Evolutionary conservation across 2,329 filamentous ascomycete species (phyloP), one percentile per base, ranked within the genome.

Genomic region (Colletotrichum melonis): DNA sequence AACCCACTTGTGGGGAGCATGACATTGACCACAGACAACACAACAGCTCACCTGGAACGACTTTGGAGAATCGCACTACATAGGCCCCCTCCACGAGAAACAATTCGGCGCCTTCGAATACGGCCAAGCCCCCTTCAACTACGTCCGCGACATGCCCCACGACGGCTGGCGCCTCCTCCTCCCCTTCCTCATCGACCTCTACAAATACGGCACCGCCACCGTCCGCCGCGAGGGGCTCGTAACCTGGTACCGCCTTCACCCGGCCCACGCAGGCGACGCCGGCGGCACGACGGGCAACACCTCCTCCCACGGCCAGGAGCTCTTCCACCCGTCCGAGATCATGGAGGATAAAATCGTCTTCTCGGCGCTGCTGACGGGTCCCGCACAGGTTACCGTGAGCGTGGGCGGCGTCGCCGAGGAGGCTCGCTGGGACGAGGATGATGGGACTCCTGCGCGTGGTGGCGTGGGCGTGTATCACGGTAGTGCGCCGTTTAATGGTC

Each of bases 11-110:
- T 26, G 26, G 26, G 26, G 26, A 26, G 26, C 26, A 26, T 28
- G 28, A 32, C 9, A 32, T 32, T 32, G 9, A 32, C 30, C 30
- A 32, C 30, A 32, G 9, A 32, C 30, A 32, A 32, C 30, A 11
- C 30, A 32, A 32, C 30, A 32, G 71, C 69, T 73, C 35, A 70
- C 85, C n/a, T 84, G 82, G 82, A 84, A 84, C 65, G 83, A 90
- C 76, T 89, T 86, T 62, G 88, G 88, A 42, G 88, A 90, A 76
- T 87, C 84, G 19, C 88, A 90, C 75, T 89, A 90, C 76, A 82
- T 89, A 22, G 87, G 85, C 0, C 88, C 87, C 1, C 77, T 88
- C 24, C 81, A 81, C 38, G 69, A 69, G 38, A 69, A 73, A 49
- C 64, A 74, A 11, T 75, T 75, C 16, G 73, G 66, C 19, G 67